These are phyloP conservation scores for Umbelopsis vinacea DNA, from an alignment of 192 early-diverging fungal genomes.

Conservation along the genomic window DNA sequence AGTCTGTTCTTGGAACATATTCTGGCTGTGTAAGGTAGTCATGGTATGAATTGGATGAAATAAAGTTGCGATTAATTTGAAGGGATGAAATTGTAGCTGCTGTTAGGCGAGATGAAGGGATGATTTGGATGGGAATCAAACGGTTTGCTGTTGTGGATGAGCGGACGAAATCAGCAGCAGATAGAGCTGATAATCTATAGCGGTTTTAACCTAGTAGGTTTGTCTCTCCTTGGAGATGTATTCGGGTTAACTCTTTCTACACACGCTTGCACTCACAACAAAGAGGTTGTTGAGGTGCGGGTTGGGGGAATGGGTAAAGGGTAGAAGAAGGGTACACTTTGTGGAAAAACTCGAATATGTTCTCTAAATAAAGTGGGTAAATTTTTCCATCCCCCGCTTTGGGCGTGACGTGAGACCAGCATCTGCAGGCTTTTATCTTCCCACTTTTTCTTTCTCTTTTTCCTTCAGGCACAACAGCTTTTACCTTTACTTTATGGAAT, in stretches of 20 bases:
- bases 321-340: not conserved
- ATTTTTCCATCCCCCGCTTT: not conserved
- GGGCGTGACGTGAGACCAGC: not conserved
- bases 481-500: too few species aligned
- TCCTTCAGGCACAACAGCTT: too few species aligned
- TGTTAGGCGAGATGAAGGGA: not conserved
- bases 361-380: not conserved
- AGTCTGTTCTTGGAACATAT: constrained; percentile 18
- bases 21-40: constrained; percentile 6
- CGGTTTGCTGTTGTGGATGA: not conserved
- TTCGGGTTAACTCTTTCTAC: not conserved
- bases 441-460: too few species aligned
- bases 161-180: not conserved
- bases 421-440: too few species aligned
- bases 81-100: constrained; percentile 9
- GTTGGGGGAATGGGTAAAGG: not conserved
- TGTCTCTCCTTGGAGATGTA: not conserved
- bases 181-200: not conserved
- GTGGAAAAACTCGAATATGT: not conserved
- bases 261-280: constrained; percentile 18
- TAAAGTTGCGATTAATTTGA: not conserved
- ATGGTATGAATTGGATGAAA: constrained; percentile 8
- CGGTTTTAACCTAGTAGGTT: not conserved
- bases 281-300: constrained; percentile 19
- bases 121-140: not conserved